These are phyloP conservation scores for Pichia scutulata DNA, from an alignment of 805 yeast genomes.

Conservation along the genomic window DNA sequence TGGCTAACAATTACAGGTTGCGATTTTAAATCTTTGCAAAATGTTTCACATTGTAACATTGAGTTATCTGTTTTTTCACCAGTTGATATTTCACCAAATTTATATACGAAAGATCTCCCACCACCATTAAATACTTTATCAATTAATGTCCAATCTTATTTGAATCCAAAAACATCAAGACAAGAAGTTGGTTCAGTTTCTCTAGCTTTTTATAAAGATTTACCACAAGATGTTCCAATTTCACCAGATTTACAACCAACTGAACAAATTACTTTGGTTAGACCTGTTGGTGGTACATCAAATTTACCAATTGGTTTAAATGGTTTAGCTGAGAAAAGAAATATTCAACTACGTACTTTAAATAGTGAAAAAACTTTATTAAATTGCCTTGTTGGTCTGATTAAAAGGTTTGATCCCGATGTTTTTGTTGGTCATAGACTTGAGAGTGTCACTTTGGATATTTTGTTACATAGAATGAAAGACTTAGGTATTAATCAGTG, in stretches of 20 bases:
- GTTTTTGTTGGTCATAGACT: conserved; percentile 81
- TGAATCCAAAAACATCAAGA: conserved; percentile 64
- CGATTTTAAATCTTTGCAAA: conserved; percentile 48
- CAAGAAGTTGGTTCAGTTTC: conserved; percentile 88
- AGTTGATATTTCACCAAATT: conserved; percentile 34
- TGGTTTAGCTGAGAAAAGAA: conserved; percentile 48
- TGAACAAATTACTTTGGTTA: conserved; percentile 59
- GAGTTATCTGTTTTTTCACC: conserved; percentile 58
- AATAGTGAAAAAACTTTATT: conserved; percentile 70
- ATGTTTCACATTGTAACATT: conserved; percentile 73
- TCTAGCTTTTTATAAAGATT: conserved; percentile 56
- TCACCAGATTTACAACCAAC: conserved; percentile 54
- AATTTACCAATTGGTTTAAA: conserved; percentile 73
- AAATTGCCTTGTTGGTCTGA: conserved; percentile 62
- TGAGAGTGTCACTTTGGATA: conserved; percentile 71
- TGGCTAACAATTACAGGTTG: conserved; percentile 76
- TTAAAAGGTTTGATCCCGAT: conserved; percentile 82
- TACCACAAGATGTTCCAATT: conserved; percentile 71
- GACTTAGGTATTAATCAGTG: conserved; percentile 69
- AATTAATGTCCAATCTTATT: conserved; percentile 69
- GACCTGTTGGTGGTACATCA: conserved; percentile 61
- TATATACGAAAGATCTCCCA: conserved; percentile 34
- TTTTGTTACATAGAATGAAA: conserved; percentile 72
- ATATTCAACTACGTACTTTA: conserved; percentile 46
- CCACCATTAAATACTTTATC: conserved; percentile 73